phyloP scores from a whole-genome alignment of 768 basidiomycete genomes.

The Termitomyces sp. region DNA sequence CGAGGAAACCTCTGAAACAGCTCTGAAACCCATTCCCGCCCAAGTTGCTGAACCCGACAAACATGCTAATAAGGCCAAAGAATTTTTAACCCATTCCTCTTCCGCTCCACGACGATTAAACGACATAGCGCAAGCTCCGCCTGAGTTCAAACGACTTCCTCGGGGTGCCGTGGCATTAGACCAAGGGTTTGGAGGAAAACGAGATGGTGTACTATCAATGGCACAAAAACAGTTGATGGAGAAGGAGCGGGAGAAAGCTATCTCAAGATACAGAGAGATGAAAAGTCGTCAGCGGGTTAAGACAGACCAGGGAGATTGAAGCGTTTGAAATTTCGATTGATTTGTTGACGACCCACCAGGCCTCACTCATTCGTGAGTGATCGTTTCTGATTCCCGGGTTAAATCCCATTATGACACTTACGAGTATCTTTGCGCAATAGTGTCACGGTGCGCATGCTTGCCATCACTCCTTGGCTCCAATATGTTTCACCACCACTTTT shows the following conservation, averaged over 20 bases:
- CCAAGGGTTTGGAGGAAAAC: conserved; percentile 21
- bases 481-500: not conserved
- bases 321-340: not conserved
- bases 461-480: not conserved
- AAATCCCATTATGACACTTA: not conserved
- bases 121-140: conserved; percentile 22
- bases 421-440: not conserved
- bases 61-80: conserved; percentile 30
- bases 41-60: conserved; percentile 11
- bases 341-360: not conserved
- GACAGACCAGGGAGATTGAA: not conserved
- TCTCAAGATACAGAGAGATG: conserved; percentile 63
- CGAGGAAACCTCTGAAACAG: conserved; percentile 9
- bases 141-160: conserved; percentile 22
- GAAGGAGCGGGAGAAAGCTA: conserved; percentile 64
- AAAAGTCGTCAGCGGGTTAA: conserved; percentile 42
- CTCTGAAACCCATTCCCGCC: conserved; percentile 7
- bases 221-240: conserved; percentile 77
- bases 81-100: conserved; percentile 46
- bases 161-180: conserved; percentile 6
- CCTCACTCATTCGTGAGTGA: not conserved
- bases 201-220: conserved; percentile 57
- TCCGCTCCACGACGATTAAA: conserved; percentile 49
- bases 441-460: not conserved
- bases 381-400: not conserved